Evolutionary conservation across 441 rosid species (phyloP), one percentile per base, ranked within the genome.

Genomic region (Syzygium malaccense): DNA sequence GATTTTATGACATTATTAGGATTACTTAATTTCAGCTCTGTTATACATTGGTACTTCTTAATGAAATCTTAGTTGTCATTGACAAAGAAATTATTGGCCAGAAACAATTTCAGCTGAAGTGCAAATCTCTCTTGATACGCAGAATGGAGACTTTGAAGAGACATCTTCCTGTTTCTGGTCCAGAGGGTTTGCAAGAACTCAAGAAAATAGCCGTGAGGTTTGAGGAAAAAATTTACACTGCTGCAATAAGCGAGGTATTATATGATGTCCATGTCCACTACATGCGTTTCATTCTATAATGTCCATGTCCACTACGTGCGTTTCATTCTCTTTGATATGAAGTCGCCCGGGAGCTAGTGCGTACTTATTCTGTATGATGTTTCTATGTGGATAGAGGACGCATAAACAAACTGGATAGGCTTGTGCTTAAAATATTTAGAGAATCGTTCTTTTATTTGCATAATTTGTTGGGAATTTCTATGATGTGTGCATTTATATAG

Each of bases 111-210:
- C 83, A 6, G 51, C 53, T 75, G 83, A 23, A 37, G 83, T 75
- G 83, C 53, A 10, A 25, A 26, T 58, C 64, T 58, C 64, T 25
- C 26, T 58, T 58, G 64, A 58, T 90, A 20, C 12, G 86, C 88
- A 98, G 99, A 94, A 94, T 94, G 96, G 98, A 94, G 33, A 95
- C 96, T 49, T 90, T 98, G 57, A 96, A 93, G 93, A 94, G 91
- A 88, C 95, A 92, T 86, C 93, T 95, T 88, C 98, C 97, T 83
- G 91, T 87, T 91, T 93, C 95, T 92, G 93, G 97, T 12, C 91
- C 89, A 25, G 97, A 95, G 64, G 96, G 96, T 86, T 71, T 95
- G 28, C 91, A 89, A 84, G 97, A 96, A 91, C 94, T 96, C 83
- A 92, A 90, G 91, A 93, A 93, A 90, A 93, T 94, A 90, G 97